phyloP scores from a whole-genome alignment of 2,329 filamentous ascomycete genomes.

The Claviceps sp. region DNA sequence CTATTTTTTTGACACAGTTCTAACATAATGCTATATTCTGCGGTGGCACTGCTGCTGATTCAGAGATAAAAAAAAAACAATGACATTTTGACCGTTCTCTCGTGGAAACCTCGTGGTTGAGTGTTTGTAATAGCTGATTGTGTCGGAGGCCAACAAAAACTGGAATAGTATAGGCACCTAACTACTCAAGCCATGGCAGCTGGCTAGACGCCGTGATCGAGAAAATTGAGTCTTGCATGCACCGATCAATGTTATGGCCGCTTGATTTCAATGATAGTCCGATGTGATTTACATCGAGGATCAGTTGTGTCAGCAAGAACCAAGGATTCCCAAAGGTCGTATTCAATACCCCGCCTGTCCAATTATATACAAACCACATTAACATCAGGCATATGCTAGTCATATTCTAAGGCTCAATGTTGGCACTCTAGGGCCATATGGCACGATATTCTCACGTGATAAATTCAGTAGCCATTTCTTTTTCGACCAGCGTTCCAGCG shows the following conservation, averaged over 20 bases:
- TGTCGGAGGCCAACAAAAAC: too few species aligned
- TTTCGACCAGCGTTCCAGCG: background rate
- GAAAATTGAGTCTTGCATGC: background rate
- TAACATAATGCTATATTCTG: too few species aligned
- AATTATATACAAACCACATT: background rate
- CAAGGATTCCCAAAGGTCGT: background rate
- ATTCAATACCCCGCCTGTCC: too few species aligned
- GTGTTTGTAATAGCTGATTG: too few species aligned
- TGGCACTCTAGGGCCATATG: background rate
- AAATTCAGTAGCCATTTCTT: background rate
- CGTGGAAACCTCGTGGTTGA: too few species aligned
- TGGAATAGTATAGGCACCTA: background rate
- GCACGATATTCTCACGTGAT: background rate
- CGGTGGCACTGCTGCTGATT: too few species aligned
- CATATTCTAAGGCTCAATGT: background rate
- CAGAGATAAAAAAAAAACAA: too few species aligned
- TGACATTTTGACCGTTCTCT: too few species aligned
- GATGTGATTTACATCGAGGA: background rate
- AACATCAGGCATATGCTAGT: background rate
- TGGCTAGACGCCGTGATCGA: too few species aligned
- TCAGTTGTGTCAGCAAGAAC: background rate
- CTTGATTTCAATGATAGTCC: background rate
- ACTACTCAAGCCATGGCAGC: background rate
- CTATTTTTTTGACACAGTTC: too few species aligned
- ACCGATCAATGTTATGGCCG: background rate